phyloP scores from a whole-genome alignment of 148 eudicot genomes.

The Silene uniflora region DNA sequence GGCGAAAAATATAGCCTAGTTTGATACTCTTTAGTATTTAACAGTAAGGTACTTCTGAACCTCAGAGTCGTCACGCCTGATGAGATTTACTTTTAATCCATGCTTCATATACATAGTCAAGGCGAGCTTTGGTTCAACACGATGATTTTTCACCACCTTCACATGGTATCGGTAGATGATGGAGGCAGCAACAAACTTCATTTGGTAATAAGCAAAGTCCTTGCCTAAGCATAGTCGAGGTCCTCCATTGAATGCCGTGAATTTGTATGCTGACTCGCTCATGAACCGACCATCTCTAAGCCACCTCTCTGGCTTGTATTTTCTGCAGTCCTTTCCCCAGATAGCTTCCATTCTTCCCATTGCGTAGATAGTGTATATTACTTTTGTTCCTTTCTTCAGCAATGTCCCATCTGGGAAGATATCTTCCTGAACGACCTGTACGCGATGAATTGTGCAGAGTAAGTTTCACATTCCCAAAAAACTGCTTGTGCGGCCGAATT shows the following conservation, averaged over 20 bases:
- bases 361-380: conserved; percentile 78
- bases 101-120: conserved; percentile 94
- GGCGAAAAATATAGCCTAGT: conserved; percentile 1
- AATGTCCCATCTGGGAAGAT: conserved; percentile 86
- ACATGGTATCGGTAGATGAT: conserved; percentile 64
- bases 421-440: conserved; percentile 76
- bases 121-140: conserved; percentile 79
- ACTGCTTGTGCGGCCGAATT: too few relatives aligned
- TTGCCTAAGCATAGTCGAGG: conserved; percentile 92
- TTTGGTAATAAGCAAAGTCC: conserved; percentile 95
- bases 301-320: conserved; percentile 92
- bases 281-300: conserved; percentile 68
- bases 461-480: neutral
- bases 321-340: conserved; percentile 92
- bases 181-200: conserved; percentile 90
- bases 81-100: conserved; percentile 70
- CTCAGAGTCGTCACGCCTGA: conserved; percentile 41
- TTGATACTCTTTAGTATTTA: conserved; percentile 17
- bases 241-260: conserved; percentile 93
- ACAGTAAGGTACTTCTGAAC: conserved; percentile 29
- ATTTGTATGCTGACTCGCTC: conserved; percentile 95
- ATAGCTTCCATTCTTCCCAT: conserved; percentile 97
- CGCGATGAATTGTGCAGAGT: neutral
- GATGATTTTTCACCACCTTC: conserved; percentile 53
- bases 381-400: conserved; percentile 82